Evolutionary conservation across 768 basidiomycete genomes (phyloP), one percentile per base, ranked within the genome.

Genomic region (Chalciporus chontae): DNA sequence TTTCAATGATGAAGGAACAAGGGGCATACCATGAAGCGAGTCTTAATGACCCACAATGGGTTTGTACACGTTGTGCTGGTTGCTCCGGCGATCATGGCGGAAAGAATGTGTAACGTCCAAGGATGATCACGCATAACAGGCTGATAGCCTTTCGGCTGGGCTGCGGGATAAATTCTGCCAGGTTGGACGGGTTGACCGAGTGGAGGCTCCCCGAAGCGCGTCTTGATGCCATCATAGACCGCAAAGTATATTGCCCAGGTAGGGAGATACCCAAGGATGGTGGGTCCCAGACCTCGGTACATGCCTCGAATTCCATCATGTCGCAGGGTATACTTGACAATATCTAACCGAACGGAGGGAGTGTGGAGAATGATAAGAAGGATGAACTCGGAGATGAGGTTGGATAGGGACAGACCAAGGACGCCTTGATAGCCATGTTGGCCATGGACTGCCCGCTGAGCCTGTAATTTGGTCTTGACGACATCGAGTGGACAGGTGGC

Each of bases 221-320:
- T 79, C 76, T 98, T 98, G 71, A 97, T 89, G 51, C 88, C 84
- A 71, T 99, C 96, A 71, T 98, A 98, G 21, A 98, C 92, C 18
- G 93, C 84, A 69, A 98, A 98, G 69, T 97, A 98, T 59, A 98
- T 98, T 21, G 94, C 96, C 96, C 94, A 98, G 3, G 95, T 98
- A 18, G 96, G 96, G 36, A 98, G 81, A 71, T 99, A 98, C 13
- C 96, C 96, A 8, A 94, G 78, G 48, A 99, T 80, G 17, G 96
- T 99, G 13, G 96, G 96, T 17, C 95, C 94, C 17, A 99, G 78
- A n/a, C 96, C 96, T 37, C 96, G 83, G 71, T 99, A 99, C 53
- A 97, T 75, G 13, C 96, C 96, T 48, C 87, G 82, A 45, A 96
- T 56, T 13, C 96, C 96, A 51, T 89, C 79, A 46, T 80, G 73